These are phyloP conservation scores for Plasmodium cynomolgi DNA, from an alignment of 169 alveolate genomes.

Conservation along the genomic window DNA sequence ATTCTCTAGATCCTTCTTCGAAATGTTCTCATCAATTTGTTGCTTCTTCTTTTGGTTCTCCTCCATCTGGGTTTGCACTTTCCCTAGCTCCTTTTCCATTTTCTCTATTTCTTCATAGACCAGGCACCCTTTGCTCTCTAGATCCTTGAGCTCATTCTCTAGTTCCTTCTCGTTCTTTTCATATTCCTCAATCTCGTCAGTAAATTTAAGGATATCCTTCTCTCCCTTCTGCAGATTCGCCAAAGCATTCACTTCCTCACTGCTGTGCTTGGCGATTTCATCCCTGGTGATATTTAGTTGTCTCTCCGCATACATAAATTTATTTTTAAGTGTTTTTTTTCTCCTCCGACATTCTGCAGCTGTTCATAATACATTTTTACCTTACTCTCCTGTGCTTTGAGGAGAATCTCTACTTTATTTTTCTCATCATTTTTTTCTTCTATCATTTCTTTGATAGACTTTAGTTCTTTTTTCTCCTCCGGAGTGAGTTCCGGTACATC, in stretches of 20 bases:
- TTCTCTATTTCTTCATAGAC: slow-evolving; percentile 27
- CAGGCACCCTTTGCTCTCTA: slow-evolving; percentile 81
- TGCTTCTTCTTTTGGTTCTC: slow-evolving; percentile 62
- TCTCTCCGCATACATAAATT: slow-evolving; percentile 65
- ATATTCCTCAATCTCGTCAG: slow-evolving; percentile 82
- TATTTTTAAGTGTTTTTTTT: slow-evolving; percentile 74
- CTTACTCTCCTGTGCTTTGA: slow-evolving; percentile 47
- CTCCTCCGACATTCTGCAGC: slow-evolving; percentile 81
- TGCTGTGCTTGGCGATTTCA: slow-evolving; percentile 73
- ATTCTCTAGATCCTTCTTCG: slow-evolving; percentile 68
- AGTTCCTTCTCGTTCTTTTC: slow-evolving; percentile 78
- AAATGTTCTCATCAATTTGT: slow-evolving; percentile 32
- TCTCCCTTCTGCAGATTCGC: slow-evolving; percentile 82
- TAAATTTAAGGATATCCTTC: slow-evolving; percentile 76
- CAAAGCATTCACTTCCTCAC: slow-evolving; percentile 76
- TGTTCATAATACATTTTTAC: slow-evolving; percentile 47
- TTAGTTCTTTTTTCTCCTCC: slow-evolving; percentile 69
- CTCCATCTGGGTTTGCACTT: slow-evolving; percentile 31
- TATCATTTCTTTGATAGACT: slow-evolving; percentile 48
- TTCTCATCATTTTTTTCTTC: slow-evolving; percentile 74
- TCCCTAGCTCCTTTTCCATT: background rate
- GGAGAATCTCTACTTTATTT: slow-evolving; percentile 55
- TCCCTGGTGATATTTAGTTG: slow-evolving; percentile 70
- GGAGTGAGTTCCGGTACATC: slow-evolving; percentile 63
- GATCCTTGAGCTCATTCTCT: slow-evolving; percentile 79